phyloP scores from a whole-genome alignment of 2,329 filamentous ascomycete genomes.

The Dactylellina drechsleri region DNA sequence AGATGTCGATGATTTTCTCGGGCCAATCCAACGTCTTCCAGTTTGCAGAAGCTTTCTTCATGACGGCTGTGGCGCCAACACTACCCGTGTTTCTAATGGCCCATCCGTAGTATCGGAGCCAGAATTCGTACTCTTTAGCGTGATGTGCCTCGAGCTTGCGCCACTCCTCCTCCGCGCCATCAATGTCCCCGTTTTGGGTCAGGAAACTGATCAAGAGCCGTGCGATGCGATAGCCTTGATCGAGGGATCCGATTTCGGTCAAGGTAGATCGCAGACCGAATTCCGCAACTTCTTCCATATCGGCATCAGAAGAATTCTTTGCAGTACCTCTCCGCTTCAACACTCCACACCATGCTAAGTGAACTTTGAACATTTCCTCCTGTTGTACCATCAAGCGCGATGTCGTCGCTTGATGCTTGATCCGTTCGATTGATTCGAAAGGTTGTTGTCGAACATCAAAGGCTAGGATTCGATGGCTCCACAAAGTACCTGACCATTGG shows the following conservation, averaged over 20 bases:
- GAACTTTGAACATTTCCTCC: constrained; percentile 87
- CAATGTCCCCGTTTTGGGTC: constrained; percentile 80
- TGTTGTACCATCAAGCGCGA: constrained; percentile 85
- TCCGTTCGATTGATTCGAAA: constrained; percentile 83
- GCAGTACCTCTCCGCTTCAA: constrained; percentile 85
- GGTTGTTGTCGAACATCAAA: constrained; percentile 80
- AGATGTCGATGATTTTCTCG: constrained; percentile 78
- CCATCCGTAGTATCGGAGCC: constrained; percentile 91
- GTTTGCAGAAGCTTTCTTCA: constrained; percentile 75
- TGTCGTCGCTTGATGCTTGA: constrained; percentile 91
- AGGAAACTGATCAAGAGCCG: constrained; percentile 92
- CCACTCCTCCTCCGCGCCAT: constrained; percentile 81
- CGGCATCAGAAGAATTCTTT: constrained; percentile 76
- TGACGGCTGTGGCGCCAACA: constrained; percentile 72
- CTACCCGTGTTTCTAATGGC: constrained; percentile 75
- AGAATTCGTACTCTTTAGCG: constrained; percentile 87
- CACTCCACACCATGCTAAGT: constrained; percentile 94
- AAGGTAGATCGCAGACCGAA: constrained; percentile 86
- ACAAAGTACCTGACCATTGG: constrained; percentile 89
- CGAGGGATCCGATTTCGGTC: constrained; percentile 75
- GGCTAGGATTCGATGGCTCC: constrained; percentile 87
- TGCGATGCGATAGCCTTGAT: constrained; percentile 87
- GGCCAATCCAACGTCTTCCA: constrained; percentile 75
- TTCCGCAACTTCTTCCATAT: constrained; percentile 82
- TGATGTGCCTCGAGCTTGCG: constrained; percentile 75